phyloP scores from a whole-genome alignment of 371 early-diverging fungal genomes.

The Mortierella sp. region DNA sequence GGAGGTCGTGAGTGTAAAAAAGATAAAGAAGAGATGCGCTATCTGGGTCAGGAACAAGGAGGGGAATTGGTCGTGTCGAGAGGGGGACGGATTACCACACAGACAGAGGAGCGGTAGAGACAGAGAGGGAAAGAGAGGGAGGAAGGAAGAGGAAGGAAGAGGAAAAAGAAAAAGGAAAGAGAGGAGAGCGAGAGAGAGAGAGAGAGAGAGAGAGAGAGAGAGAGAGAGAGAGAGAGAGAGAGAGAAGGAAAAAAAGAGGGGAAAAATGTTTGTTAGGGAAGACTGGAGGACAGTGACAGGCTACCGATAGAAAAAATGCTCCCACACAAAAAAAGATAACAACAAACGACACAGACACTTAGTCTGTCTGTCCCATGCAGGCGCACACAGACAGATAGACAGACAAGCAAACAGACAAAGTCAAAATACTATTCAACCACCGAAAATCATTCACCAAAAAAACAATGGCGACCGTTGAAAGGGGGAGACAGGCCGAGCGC shows the following conservation, averaged over 20 bases:
- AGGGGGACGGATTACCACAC: no score
- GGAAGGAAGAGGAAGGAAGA: not conserved
- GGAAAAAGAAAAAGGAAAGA: not conserved
- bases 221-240: not conserved
- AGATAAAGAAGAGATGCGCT: not conserved
- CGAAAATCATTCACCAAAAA: not conserved
- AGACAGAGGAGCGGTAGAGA: not conserved
- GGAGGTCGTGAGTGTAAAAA: constrained; percentile 1
- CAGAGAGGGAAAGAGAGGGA: not conserved
- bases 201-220: not conserved
- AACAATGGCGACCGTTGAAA: not conserved
- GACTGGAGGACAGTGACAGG: not conserved
- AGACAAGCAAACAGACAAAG: not conserved
- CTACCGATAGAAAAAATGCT: no score
- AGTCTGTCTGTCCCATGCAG: no score
- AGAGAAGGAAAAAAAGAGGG: not conserved
- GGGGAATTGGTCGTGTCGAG: no score
- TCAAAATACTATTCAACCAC: not conserved
- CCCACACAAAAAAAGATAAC: no score
- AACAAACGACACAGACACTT: no score
- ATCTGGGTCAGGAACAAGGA: not conserved
- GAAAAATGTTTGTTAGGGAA: constrained; percentile 1
- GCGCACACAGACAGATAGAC: not conserved
- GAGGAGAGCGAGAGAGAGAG: not conserved
- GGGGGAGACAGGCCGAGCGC: not conserved